Evolutionary conservation across 2,329 filamentous ascomycete genomes (phyloP), one percentile per base, ranked within the genome.

Genomic region (Fusarium stilboides): DNA sequence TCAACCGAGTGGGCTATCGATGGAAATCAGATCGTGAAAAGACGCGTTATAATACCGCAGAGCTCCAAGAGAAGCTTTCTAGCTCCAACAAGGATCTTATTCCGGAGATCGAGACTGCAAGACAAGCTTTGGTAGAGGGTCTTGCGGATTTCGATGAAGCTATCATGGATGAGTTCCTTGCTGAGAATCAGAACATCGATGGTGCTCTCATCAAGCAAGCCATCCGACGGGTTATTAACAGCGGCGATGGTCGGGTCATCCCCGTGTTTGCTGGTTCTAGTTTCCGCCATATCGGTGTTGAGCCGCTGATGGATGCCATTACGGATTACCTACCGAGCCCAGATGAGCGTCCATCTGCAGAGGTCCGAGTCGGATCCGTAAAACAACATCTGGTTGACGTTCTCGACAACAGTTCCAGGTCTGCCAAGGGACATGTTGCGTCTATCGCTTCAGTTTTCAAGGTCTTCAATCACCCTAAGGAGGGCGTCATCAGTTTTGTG

Each of bases 241-340:
- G 85, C 46, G 88, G 90, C 1, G 86, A 91, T 12, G 94, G 93
- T 51, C 84, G 82, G n/a, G 84, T 97, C 19, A 92, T 96, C 43
- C 95, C 95, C 1, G 87, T 98, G 1, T 97, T 97, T 79, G 93
- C 93, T 1, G 95, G 95, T 4, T 94, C 95, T 7, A 98, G 94
- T 78, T 94, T 98, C 79, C 89, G 92, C 42, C 97, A 98, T 70
- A 93, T 98, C 65, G 96, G 96, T 9, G 94, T 98, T 6, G 94
- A 98, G 77, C 94, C 94, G 28, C 84, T 99, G 22, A 87, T 98
- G 54, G 94, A 98, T 77, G 93, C 93, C 37, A 89, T 98, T 14
- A 89, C 94, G 10, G 93, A 98, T 75, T 91, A 98, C 45, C 85
- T 98, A 4, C 96, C 96, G 0, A 93, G 89, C 68, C 96, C 96